These are phyloP conservation scores for Phytophthora sp. DNA, from an alignment of 352 stramenopile genomes.

Conservation along the genomic window DNA sequence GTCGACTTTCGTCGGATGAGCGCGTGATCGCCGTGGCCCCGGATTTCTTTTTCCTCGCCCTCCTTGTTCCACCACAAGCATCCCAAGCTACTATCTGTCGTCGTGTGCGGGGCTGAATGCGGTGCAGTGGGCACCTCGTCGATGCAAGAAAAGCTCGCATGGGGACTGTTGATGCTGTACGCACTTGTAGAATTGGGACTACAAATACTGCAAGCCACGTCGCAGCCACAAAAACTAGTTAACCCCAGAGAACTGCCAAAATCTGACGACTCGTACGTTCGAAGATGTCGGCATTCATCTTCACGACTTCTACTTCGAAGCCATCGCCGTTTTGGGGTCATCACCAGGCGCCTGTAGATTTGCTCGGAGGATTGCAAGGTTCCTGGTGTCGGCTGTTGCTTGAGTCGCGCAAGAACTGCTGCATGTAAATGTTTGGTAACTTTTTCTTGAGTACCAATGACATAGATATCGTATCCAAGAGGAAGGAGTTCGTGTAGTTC, in stretches of 20 bases:
- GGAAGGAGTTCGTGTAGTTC: constrained; percentile 56
- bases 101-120: not conserved
- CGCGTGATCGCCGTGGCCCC: constrained; percentile 63
- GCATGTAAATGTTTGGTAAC: constrained; percentile 67
- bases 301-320: not conserved
- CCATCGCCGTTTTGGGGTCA: constrained; percentile 14
- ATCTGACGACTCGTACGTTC: constrained; percentile 13
- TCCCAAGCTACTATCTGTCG: not conserved
- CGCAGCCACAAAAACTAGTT: constrained; percentile 9
- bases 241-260: constrained; percentile 9
- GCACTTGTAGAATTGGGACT: constrained; percentile 9
- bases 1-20: constrained; percentile 73
- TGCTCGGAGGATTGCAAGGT: not conserved
- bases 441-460: constrained; percentile 76
- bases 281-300: constrained; percentile 6
- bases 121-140: not conserved
- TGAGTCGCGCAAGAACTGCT: constrained; percentile 54
- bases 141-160: constrained; percentile 10
- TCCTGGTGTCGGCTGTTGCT: constrained; percentile 18
- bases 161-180: constrained; percentile 10
- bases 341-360: constrained; percentile 33
- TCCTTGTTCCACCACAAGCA: constrained; percentile 20
- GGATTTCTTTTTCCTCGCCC: constrained; percentile 46
- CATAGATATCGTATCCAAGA: constrained; percentile 77
- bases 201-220: constrained; percentile 8